phyloP scores from a whole-genome alignment of 192 early-diverging fungal species.

The Neocallimastix lanati region DNA sequence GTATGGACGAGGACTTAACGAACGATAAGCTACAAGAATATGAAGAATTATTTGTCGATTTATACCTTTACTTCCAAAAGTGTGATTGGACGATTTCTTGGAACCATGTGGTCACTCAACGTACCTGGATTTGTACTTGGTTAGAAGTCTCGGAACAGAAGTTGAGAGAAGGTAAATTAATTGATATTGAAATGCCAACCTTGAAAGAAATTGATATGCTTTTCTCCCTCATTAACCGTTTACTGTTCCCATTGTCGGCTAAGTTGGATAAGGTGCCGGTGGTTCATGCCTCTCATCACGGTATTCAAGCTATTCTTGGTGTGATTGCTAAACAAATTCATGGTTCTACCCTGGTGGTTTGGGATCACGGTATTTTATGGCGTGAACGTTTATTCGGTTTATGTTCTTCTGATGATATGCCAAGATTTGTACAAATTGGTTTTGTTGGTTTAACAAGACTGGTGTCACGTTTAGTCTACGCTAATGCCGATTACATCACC shows the following conservation, averaged over 20 bases:
- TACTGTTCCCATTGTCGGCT: conserved; percentile 12
- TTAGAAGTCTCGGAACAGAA: conserved; percentile 5
- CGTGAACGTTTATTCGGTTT: conserved; percentile 20
- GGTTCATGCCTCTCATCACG: conserved; percentile 22
- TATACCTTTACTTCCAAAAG: too few relatives aligned
- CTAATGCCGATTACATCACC: conserved; percentile 13
- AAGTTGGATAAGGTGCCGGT: conserved; percentile 12
- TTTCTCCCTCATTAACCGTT: conserved; percentile 11
- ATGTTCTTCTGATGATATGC: conserved; percentile 15
- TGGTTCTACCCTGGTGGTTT: conserved; percentile 11
- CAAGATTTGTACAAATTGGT: conserved; percentile 16
- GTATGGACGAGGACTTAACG: conserved; percentile 6
- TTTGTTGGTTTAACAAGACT: conserved; percentile 18
- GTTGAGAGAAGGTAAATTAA: neutral
- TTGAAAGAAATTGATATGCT: conserved; percentile 17
- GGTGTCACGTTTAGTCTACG: conserved; percentile 12
- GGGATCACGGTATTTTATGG: conserved; percentile 28
- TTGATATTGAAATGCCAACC: conserved; percentile 17
- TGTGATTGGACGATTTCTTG: conserved; percentile 16
- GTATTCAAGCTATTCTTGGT: conserved; percentile 22
- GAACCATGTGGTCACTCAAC: conserved; percentile 14
- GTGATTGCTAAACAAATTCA: conserved; percentile 17
- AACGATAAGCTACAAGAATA: conserved; percentile 7
- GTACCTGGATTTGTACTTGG: conserved; percentile 15
- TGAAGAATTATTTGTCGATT: conserved; percentile 17